These are phyloP conservation scores for Coffea eugenioides DNA, from an alignment of 257 asterid genomes.

Conservation along the genomic window DNA sequence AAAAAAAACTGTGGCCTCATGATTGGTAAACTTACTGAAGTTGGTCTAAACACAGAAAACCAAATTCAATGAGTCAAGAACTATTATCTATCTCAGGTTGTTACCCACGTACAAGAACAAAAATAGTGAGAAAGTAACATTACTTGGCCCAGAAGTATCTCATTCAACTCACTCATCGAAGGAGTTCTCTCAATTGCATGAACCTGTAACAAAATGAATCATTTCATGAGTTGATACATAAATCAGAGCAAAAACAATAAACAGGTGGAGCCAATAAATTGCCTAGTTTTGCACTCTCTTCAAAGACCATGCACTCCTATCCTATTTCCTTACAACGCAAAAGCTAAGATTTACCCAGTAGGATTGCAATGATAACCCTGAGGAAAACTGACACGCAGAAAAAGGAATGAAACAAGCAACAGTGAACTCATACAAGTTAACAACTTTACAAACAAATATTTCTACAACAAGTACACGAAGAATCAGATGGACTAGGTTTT, in stretches of 20 bases:
- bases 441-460: neutral
- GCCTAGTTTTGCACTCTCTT: neutral
- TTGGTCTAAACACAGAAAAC: neutral
- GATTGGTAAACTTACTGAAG: neutral
- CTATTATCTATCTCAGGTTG: neutral
- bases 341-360: neutral
- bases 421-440: neutral
- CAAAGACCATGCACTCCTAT: constrained; percentile 2
- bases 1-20: neutral
- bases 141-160: constrained; percentile 97
- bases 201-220: constrained; percentile 54
- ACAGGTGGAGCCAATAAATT: neutral
- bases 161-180: constrained; percentile 97
- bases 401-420: neutral
- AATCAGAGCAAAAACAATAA: neutral
- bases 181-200: constrained; percentile 97
- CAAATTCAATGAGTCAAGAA: neutral
- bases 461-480: neutral
- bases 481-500: neutral
- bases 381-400: neutral
- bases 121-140: constrained; percentile 14
- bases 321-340: neutral
- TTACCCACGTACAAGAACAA: neutral
- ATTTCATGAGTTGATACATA: constrained; percentile 7
- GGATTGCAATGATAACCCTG: neutral